Evolutionary conservation across 768 basidiomycete genomes (phyloP).

Genomic region (Serendipita sp.): DNA sequence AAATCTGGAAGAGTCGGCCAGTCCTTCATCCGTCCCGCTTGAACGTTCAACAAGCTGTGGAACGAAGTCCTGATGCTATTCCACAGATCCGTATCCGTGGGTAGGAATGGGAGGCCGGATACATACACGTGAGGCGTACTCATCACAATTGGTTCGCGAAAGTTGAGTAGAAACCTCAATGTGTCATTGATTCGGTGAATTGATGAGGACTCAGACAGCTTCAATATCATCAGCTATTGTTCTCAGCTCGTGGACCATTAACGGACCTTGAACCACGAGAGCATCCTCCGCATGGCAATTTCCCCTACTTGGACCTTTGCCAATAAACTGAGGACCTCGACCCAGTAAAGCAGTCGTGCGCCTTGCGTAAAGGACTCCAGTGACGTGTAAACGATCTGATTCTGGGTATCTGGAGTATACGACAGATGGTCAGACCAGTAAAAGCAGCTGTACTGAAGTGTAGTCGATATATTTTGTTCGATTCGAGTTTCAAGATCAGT

Average conservation of each 20-base stretch:
- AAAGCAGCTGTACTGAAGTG: constrained; percentile 2
- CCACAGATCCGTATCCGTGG: neutral
- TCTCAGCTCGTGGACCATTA: neutral
- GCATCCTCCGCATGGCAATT: neutral
- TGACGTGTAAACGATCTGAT: neutral
- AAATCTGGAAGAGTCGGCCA: neutral
- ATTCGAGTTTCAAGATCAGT: neutral
- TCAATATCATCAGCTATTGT: neutral
- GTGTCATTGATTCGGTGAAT: neutral
- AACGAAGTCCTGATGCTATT: neutral
- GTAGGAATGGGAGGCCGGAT: neutral
- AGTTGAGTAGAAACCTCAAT: neutral
- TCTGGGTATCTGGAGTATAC: neutral
- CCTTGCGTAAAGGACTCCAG: neutral
- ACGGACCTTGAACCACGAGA: neutral
- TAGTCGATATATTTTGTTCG: neutral
- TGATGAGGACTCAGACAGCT: neutral
- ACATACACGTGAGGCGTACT: neutral
- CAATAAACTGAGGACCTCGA: constrained; percentile 4
- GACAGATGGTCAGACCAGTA: constrained; percentile 4
- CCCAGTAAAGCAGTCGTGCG: neutral
- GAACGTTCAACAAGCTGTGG: neutral
- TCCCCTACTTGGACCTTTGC: neutral
- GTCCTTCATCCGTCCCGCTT: neutral
- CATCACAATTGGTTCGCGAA: neutral